Evolutionary conservation across 495 filamentous ascomycete genomes (phyloP).

Genomic region (Neurospora cerealis): DNA sequence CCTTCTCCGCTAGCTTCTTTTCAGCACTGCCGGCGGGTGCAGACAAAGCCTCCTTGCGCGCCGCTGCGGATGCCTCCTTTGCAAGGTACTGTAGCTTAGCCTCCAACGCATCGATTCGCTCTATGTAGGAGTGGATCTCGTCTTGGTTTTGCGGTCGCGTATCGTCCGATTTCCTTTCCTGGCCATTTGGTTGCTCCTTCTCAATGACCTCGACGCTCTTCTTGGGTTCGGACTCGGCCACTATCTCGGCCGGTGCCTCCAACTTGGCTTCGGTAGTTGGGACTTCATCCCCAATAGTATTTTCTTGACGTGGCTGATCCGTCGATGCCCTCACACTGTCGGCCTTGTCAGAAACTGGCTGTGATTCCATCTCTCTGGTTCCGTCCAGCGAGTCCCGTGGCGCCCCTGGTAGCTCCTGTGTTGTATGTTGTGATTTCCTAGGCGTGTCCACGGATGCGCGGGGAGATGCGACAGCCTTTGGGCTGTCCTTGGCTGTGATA

Average conservation of each 20-base stretch:
- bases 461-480: constrained; percentile 4
- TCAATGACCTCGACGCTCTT: background rate
- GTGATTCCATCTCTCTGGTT: background rate
- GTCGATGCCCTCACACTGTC: background rate
- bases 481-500: constrained; percentile 5
- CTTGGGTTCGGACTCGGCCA: background rate
- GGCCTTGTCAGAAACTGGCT: background rate
- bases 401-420: background rate
- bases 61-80: constrained; percentile 62
- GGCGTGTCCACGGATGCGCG: constrained; percentile 14
- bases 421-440: constrained; percentile 9
- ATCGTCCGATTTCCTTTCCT: constrained; percentile 49
- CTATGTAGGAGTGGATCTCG: constrained; percentile 71
- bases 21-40: constrained; percentile 56
- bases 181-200: constrained; percentile 12
- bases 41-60: constrained; percentile 50
- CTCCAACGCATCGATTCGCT: constrained; percentile 87
- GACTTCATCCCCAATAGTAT: background rate
- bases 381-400: background rate
- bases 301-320: constrained; percentile 2
- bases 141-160: constrained; percentile 59
- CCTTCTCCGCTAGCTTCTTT: constrained; percentile 75
- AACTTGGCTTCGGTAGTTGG: background rate
- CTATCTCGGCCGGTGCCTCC: background rate
- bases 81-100: constrained; percentile 82